These are phyloP conservation scores for Neonectria ditissima DNA, from an alignment of 2,329 filamentous ascomycete species.

Conservation along the genomic window DNA sequence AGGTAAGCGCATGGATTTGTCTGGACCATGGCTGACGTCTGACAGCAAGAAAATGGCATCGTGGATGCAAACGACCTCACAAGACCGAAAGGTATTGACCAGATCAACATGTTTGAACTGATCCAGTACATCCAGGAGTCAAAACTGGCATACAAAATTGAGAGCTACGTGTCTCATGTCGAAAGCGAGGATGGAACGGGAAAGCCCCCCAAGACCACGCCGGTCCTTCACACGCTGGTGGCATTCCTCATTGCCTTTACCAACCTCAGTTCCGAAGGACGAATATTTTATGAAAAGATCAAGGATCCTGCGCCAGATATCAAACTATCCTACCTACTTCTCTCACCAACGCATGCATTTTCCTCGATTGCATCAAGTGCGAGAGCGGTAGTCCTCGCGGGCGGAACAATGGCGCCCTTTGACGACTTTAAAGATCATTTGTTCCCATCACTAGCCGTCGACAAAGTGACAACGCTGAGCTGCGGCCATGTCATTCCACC, in stretches of 20 bases:
- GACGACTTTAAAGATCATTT: slow-evolving; percentile 88
- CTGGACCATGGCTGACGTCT: slow-evolving; percentile 4
- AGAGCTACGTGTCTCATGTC: slow-evolving; percentile 80
- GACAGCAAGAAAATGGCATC: slow-evolving; percentile 68
- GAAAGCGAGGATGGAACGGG: slow-evolving; percentile 59
- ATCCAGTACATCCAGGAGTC: slow-evolving; percentile 90
- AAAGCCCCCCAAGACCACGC: slow-evolving; percentile 50
- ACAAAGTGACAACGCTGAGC: slow-evolving; percentile 81
- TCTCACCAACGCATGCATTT: slow-evolving; percentile 93
- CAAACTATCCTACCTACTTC: slow-evolving; percentile 83
- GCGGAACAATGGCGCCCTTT: slow-evolving; percentile 98
- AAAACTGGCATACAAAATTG: slow-evolving; percentile 93
- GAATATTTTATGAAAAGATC: slow-evolving; percentile 71
- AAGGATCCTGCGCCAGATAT: slow-evolving; percentile 58
- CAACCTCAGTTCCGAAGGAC: slow-evolving; percentile 81
- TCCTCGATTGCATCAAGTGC: slow-evolving; percentile 87
- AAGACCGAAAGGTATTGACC: slow-evolving; percentile 87
- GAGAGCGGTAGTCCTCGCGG: slow-evolving; percentile 88
- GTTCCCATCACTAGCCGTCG: slow-evolving; percentile 77
- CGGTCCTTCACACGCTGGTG: slow-evolving; percentile 66
- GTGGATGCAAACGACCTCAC: slow-evolving; percentile 80
- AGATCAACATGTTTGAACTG: slow-evolving; percentile 93
- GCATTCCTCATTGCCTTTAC: slow-evolving; percentile 83
- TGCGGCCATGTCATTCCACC: slow-evolving; percentile 94
- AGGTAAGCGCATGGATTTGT: slow-evolving; percentile 52